phyloP scores from a whole-genome alignment of 495 filamentous ascomycete species.

The Aspergillus carlsbadensis region DNA sequence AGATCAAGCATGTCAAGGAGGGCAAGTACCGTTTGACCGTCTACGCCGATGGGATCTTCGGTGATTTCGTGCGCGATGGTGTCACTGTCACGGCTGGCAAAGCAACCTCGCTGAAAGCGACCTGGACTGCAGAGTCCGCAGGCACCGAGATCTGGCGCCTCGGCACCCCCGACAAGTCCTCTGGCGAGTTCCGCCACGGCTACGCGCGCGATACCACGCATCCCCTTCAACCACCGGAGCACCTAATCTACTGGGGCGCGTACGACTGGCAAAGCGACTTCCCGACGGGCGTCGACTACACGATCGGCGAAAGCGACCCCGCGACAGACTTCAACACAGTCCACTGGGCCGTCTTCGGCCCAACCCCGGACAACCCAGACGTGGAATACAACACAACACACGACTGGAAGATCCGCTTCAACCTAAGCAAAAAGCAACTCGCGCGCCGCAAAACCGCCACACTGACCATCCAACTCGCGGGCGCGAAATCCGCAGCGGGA shows the following conservation, averaged over 20 bases:
- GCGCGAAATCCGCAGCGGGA: constrained; percentile 54
- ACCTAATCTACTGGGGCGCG: constrained; percentile 54
- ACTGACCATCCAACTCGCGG: constrained; percentile 56
- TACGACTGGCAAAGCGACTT: constrained; percentile 56
- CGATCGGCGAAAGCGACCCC: constrained; percentile 46
- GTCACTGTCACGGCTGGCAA: constrained; percentile 37
- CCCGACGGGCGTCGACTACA: constrained; percentile 50
- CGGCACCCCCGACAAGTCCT: constrained; percentile 54
- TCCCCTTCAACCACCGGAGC: constrained; percentile 47
- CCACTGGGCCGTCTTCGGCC: constrained; percentile 56
- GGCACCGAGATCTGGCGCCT: constrained; percentile 56
- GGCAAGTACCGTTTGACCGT: constrained; percentile 56
- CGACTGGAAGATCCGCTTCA: constrained; percentile 55
- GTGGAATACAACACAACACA: constrained; percentile 40
- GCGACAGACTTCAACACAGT: constrained; percentile 51
- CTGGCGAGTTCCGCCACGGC: constrained; percentile 56
- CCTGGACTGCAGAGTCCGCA: constrained; percentile 48
- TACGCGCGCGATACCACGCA: constrained; percentile 38
- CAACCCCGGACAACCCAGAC: constrained; percentile 36
- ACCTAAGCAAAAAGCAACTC: constrained; percentile 32
- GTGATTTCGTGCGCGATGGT: constrained; percentile 47
- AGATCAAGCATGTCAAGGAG: constrained; percentile 46
- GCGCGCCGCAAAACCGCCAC: constrained; percentile 36
- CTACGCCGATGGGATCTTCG: constrained; percentile 57
- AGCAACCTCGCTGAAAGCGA: constrained; percentile 26